phyloP scores from a whole-genome alignment of 176 grass and related monocot species.

The Miscanthus lutarioriparius region DNA sequence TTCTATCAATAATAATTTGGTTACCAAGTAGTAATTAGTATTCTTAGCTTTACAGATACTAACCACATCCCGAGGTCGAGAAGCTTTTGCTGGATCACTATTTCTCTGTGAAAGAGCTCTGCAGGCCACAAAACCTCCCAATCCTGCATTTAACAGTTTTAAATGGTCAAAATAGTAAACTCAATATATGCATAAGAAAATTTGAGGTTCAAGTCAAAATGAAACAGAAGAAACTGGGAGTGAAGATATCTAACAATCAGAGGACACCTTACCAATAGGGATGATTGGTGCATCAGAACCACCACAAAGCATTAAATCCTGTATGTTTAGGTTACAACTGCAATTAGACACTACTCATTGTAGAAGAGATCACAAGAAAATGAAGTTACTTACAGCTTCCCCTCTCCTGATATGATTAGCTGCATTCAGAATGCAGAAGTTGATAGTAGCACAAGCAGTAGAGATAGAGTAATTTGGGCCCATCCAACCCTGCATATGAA shows the following conservation, averaged over 20 bases:
- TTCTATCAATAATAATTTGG: constrained; percentile 35
- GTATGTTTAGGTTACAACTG: constrained; percentile 40
- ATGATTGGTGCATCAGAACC: constrained; percentile 95
- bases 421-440: constrained; percentile 96
- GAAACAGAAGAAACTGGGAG: constrained; percentile 7
- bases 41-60: constrained; percentile 37
- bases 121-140: constrained; percentile 98
- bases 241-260: constrained; percentile 14
- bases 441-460: constrained; percentile 94
- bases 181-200: constrained; percentile 35
- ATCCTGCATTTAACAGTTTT: constrained; percentile 54
- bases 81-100: constrained; percentile 87
- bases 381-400: constrained; percentile 71
- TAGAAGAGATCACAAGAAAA: constrained; percentile 16
- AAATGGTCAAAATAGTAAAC: constrained; percentile 1
- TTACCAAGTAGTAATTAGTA: not conserved
- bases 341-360: not conserved
- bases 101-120: constrained; percentile 97
- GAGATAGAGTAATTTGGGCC: constrained; percentile 99
- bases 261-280: constrained; percentile 66
- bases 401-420: constrained; percentile 92
- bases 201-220: not conserved
- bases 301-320: constrained; percentile 98
- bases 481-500: constrained; percentile 81
- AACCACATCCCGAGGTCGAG: constrained; percentile 93